A percentile compares a stretch with the other conserved stretches of the same genome.
Evolutionary conservation across 2,329 filamentous ascomycete genomes (phyloP).

Genomic region (Tolypocladium guangdongense): DNA sequence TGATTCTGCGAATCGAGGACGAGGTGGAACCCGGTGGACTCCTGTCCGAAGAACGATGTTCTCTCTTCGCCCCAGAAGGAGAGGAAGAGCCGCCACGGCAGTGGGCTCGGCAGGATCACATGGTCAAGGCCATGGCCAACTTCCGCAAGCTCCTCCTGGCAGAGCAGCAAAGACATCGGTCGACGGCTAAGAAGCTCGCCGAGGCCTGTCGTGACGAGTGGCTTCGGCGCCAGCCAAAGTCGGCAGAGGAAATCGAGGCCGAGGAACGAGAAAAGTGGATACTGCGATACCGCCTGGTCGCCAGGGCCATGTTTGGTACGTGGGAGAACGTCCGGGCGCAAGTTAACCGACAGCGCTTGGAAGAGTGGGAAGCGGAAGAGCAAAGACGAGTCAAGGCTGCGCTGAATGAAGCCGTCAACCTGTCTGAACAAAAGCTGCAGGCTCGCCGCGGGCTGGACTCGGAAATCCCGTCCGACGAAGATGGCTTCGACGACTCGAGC

Average conservation of each 20-base stretch:
- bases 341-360: conserved; percentile 47
- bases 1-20: conserved; percentile 59
- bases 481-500: conserved; percentile 34
- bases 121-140: conserved; percentile 66
- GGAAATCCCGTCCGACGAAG: conserved; percentile 35
- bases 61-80: conserved; percentile 61
- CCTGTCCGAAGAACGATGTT: conserved; percentile 59
- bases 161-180: conserved; percentile 68
- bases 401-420: conserved; percentile 61
- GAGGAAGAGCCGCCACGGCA: conserved; percentile 64
- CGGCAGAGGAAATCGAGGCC: conserved; percentile 67
- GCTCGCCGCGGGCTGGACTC: conserved; percentile 47
- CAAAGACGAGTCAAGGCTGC: conserved; percentile 55
- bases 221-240: conserved; percentile 62
- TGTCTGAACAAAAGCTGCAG: conserved; percentile 58
- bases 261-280: conserved; percentile 62
- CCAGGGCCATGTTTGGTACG: conserved; percentile 42
- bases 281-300: conserved; percentile 59
- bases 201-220: conserved; percentile 69
- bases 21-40: conserved; percentile 67
- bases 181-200: conserved; percentile 69
- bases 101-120: conserved; percentile 80
- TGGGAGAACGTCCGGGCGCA: conserved; percentile 56
- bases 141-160: conserved; percentile 70
- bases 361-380: conserved; percentile 55